Base-by-base conservation (phyloP, 1,284 basidiomycete species). In the Moesziomyces parantarcticus region DNA sequence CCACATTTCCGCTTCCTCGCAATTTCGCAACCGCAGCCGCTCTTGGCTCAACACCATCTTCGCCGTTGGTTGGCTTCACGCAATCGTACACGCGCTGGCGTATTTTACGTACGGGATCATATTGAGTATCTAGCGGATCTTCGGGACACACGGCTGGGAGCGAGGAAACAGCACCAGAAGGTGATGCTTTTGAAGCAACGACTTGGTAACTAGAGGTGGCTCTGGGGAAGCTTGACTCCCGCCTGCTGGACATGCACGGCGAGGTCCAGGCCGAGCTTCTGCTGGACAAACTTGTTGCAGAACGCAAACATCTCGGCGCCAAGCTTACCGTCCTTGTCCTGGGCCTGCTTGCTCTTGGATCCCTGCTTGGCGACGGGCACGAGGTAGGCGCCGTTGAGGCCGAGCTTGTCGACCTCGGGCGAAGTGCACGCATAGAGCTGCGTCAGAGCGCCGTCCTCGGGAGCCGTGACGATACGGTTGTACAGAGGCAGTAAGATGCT, bases 381-480 rank as follows among this genome's bases (percentile, higher is more conserved):
- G 13, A 84, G 67, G 58, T 81, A 83, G 20, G 64, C 58, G 0
- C 69, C 83, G 42, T 76, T 79, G 48, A 73, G 64, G 16, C 68
- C 51, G 9, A 71, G 54, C 9, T 55, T 39, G 60, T 80, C 79
- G 13, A 84, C 76, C 42, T 83, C 81, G 26, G 71, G 65, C 25
- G 77, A 79, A 16, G 78, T 74, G 10, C 77, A 77, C 3, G 81
- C 82, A 56, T 81, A 84, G 3, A 83, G 67, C 58, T 78, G 78
- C 2, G 79, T 84, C 44, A 75, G 58, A 10, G 83, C 83, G 22
- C 83, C 83, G 3, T 80, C 75, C 18, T 70, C 51, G 0, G 75
- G 52, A 18, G 65, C 50, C 51, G 76, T 76, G 25, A 78, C 36
- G 26, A 75, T 54, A 10, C 70, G 69, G 5, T 58, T 59, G 3